Percentiles rank a stretch among this genome's conserved stretches.
Evolutionary conservation across 257 asterid species (phyloP).

Genomic region (Gentiana straminea): DNA sequence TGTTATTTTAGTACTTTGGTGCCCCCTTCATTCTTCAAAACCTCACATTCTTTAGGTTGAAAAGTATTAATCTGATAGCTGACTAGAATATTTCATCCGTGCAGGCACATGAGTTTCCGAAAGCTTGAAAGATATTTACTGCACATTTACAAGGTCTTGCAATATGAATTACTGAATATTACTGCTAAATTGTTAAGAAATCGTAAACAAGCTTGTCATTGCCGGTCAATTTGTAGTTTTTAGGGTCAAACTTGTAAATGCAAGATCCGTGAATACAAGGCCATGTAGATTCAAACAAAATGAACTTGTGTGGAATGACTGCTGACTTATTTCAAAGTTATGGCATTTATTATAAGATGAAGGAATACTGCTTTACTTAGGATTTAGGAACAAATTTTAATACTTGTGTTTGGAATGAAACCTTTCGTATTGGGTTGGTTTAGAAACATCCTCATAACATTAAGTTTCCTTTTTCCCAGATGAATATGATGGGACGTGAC

Average conservation of each 20-base stretch:
- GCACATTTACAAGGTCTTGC: conserved; percentile 53
- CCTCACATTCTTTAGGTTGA: conserved; percentile 21
- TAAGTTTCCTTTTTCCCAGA: conserved; percentile 84
- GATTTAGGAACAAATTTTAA: conserved; percentile 1
- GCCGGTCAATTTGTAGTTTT: background rate
- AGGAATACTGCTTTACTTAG: background rate
- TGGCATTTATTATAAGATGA: conserved; percentile 5
- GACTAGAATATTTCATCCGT: conserved; percentile 83
- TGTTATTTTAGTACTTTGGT: conserved; percentile 2
- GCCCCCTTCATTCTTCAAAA: background rate
- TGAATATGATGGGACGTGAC: conserved; percentile 91
- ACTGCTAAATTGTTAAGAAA: conserved; percentile 13
- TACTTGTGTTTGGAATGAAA: conserved; percentile 11
- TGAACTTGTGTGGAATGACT: too few species aligned
- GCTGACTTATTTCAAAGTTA: background rate
- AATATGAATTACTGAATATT: conserved; percentile 28
- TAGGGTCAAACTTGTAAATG: background rate
- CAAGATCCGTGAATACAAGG: background rate
- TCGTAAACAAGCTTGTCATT: background rate
- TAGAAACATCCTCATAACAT: conserved; percentile 36
- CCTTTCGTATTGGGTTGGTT: conserved; percentile 26
- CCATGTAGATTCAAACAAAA: too few species aligned
- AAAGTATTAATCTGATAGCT: conserved; percentile 46
- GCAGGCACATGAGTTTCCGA: conserved; percentile 99
- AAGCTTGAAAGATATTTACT: conserved; percentile 64